Evolutionary conservation across 805 yeast genomes (phyloP).

Genomic region (Lipomyces japonicus): DNA sequence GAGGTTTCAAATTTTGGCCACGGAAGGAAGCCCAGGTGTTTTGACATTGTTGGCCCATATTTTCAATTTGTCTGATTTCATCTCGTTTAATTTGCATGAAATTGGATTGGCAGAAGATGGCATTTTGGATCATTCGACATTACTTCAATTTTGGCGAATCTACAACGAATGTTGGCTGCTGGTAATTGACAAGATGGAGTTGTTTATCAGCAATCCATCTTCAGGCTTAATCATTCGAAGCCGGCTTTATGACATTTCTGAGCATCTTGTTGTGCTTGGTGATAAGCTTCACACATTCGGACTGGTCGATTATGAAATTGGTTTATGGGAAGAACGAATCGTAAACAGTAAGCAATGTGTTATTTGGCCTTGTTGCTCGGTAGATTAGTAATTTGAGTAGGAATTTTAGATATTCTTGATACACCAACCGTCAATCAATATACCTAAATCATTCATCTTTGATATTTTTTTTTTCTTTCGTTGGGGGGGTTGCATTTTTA

Average conservation of each 20-base stretch:
- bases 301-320: constrained; percentile 25
- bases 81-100: too few relatives aligned
- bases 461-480: background rate
- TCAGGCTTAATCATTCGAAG: background rate
- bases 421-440: too few relatives aligned
- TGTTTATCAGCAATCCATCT: background rate
- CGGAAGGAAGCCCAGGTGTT: too few relatives aligned
- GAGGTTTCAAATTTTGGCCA: too few relatives aligned
- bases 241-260: constrained; percentile 13
- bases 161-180: constrained; percentile 19
- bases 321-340: constrained; percentile 23
- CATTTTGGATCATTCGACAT: background rate
- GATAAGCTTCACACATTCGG: constrained; percentile 20
- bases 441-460: too few relatives aligned
- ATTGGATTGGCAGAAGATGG: constrained; percentile 17
- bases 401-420: too few relatives aligned
- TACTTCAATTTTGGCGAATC: constrained; percentile 17
- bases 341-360: constrained; percentile 15
- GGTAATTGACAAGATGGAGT: background rate
- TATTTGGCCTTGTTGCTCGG: too few relatives aligned
- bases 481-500: background rate
- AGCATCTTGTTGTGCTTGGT: constrained; percentile 5
- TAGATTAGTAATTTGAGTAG: too few relatives aligned
- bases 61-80: too few relatives aligned
- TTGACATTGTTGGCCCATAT: too few relatives aligned